Conservation (phyloP, 768 basidiomycete genomes). For the Trametes elegans region DNA sequence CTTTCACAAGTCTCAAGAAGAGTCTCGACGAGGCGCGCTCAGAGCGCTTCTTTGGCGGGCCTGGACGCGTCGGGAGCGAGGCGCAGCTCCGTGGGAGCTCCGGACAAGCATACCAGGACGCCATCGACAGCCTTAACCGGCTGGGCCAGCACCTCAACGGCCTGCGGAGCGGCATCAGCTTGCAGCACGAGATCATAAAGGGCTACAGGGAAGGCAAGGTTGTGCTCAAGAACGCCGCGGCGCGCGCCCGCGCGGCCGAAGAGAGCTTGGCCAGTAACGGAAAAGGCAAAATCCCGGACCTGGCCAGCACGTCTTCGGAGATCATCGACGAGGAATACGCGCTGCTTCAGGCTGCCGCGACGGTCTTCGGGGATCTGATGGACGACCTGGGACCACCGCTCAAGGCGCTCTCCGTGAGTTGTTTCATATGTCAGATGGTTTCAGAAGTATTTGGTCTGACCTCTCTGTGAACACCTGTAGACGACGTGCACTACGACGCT, state of each 20-base stretch:
- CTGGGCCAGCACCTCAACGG: slow-evolving; percentile 95
- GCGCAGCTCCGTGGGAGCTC: slow-evolving; percentile 27
- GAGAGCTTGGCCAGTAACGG: slow-evolving; percentile 11
- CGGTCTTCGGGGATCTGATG: slow-evolving; percentile 74
- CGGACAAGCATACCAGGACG: slow-evolving; percentile 75
- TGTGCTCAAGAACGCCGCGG: slow-evolving; percentile 27
- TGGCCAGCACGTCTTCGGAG: background rate
- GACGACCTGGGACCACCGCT: slow-evolving; percentile 80
- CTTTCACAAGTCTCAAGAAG: slow-evolving; percentile 87
- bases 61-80: slow-evolving; percentile 15
- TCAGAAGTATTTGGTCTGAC: background rate
- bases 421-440: no score
- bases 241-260: background rate
- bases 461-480: slow-evolving; percentile 35
- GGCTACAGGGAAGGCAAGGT: slow-evolving; percentile 50
- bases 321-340: slow-evolving; percentile 34
- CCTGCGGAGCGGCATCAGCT: slow-evolving; percentile 73
- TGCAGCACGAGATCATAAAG: slow-evolving; percentile 81
- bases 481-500: slow-evolving; percentile 58
- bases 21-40: slow-evolving; percentile 84
- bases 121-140: slow-evolving; percentile 81
- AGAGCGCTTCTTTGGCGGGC: slow-evolving; percentile 58
- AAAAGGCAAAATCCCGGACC: slow-evolving; percentile 21
- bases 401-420: slow-evolving; percentile 65
- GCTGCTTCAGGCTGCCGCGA: slow-evolving; percentile 61